Evolutionary conservation across 2,329 filamentous ascomycete species (phyloP), one percentile per base, ranked within the genome.

Genomic region (Penicillium sclerotigenum): DNA sequence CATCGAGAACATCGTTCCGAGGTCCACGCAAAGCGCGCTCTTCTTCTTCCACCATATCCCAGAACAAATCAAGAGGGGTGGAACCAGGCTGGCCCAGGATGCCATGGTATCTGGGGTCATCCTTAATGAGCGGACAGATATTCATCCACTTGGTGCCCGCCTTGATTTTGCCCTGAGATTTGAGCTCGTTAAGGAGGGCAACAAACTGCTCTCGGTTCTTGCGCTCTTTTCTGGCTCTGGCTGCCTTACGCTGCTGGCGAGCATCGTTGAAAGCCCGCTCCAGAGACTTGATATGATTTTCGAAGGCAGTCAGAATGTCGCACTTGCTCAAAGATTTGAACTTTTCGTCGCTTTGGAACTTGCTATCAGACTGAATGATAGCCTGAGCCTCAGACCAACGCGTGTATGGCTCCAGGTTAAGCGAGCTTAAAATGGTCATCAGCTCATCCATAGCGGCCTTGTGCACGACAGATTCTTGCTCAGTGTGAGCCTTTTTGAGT

Each of bases 21-120:
- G 88, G 87, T 47, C 85, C 87, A 59, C 92, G 87, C 46, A 97
- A 79, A n/a, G 87, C 86, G 56, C 89, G 86, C 69, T 99, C 93
- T 73, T 97, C 91, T 72, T 96, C 91, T 72, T 97, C 94, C 26
- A 97, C 82, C 46, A 92, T 80, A 71, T 99, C 94, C 91, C 93
- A 97, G 78, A 99, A 97, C 7, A 99, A 80, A 68, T 97, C 91
- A 62, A 96, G 82, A 14, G 94, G 90, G 5, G 85, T 89, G 5
- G 92, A 96, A 54, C 93, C 92, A 56, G 83, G 76, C 70, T 95
- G 90, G 49, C 91, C 92, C 57, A 92, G 83, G 80, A 96, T 91
- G 61, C 85, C 86, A 65, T 80, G 82, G 74, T 96, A 97, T 63
- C 92, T 89, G 46, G 87, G 83, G 68, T 99, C 94, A 53, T 89